Evolutionary conservation across 164 flowering plant species (phyloP).

Genomic region (Magnolia kwangsiensis): DNA sequence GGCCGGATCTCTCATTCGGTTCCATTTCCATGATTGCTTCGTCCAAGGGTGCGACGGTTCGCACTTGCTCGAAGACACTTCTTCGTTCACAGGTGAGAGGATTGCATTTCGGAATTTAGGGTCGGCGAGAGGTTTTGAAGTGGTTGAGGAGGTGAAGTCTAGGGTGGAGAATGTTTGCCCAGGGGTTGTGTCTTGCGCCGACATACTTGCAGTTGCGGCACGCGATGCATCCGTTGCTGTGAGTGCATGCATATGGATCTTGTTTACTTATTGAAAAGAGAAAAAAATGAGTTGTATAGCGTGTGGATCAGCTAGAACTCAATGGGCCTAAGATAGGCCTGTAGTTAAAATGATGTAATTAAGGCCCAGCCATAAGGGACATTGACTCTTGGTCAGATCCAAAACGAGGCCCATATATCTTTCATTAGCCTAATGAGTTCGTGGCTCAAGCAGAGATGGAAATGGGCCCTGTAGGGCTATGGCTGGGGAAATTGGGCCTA

Average conservation of each 20-base stretch:
- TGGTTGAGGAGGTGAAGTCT: conserved; percentile 7
- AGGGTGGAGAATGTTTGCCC: conserved; percentile 10
- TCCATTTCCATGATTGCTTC: conserved; percentile 30
- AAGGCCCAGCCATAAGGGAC: too few relatives aligned
- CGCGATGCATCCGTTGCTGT: conserved; percentile 16
- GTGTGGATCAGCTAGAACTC: too few relatives aligned
- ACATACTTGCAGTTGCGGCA: conserved; percentile 12
- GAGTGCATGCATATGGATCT: neutral
- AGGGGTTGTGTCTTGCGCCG: conserved; percentile 14
- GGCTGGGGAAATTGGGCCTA: too few relatives aligned
- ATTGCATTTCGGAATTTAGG: conserved; percentile 5
- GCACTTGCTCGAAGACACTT: neutral
- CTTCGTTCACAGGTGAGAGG: conserved; percentile 4
- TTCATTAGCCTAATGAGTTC: too few relatives aligned
- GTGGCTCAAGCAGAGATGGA: too few relatives aligned
- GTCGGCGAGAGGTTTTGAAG: conserved; percentile 8
- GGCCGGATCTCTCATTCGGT: conserved; percentile 20
- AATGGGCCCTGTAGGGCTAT: too few relatives aligned
- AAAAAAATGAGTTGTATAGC: too few relatives aligned
- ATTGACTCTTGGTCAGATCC: too few relatives aligned
- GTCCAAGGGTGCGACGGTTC: conserved; percentile 20
- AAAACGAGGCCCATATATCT: too few relatives aligned
- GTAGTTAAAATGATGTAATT: too few relatives aligned
- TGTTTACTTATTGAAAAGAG: too few relatives aligned
- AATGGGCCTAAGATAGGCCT: too few relatives aligned